Evolutionary conservation across 441 rosid species (phyloP).

Genomic region (Aleurites moluccanus): DNA sequence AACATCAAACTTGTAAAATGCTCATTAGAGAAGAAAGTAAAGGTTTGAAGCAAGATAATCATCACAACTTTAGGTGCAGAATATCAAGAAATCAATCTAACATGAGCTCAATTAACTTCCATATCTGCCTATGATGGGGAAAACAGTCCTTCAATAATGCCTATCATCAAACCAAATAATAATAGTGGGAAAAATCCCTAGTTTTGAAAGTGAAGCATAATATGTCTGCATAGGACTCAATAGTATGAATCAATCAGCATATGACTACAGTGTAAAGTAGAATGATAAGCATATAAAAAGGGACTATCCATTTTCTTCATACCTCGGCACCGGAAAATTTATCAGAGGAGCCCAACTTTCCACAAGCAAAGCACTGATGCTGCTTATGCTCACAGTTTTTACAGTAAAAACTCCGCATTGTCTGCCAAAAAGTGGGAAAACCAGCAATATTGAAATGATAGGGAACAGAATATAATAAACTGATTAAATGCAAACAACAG

Average conservation of each 20-base stretch:
- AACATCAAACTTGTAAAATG: background rate
- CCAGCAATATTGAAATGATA: constrained; percentile 15
- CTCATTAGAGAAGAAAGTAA: background rate
- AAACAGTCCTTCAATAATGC: background rate
- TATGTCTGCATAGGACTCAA: background rate
- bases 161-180: background rate
- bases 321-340: constrained; percentile 74
- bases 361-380: constrained; percentile 88
- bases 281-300: background rate
- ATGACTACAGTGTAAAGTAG: background rate
- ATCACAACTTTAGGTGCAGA: background rate
- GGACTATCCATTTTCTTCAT: constrained; percentile 20
- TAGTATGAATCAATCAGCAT: constrained; percentile 5
- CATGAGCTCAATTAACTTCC: background rate
- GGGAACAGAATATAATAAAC: constrained; percentile 13
- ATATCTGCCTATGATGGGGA: background rate
- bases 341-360: constrained; percentile 77
- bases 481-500: constrained; percentile 22
- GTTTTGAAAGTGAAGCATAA: background rate
- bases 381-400: constrained; percentile 71
- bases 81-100: constrained; percentile 6
- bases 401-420: constrained; percentile 54
- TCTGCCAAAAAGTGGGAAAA: constrained; percentile 44
- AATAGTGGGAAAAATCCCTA: background rate
- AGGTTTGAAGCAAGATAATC: background rate